A percentile compares a stretch with the other conserved stretches of the same genome.
phyloP scores from a whole-genome alignment of 2,329 filamentous ascomycete species.

The Beauveria varroae region DNA sequence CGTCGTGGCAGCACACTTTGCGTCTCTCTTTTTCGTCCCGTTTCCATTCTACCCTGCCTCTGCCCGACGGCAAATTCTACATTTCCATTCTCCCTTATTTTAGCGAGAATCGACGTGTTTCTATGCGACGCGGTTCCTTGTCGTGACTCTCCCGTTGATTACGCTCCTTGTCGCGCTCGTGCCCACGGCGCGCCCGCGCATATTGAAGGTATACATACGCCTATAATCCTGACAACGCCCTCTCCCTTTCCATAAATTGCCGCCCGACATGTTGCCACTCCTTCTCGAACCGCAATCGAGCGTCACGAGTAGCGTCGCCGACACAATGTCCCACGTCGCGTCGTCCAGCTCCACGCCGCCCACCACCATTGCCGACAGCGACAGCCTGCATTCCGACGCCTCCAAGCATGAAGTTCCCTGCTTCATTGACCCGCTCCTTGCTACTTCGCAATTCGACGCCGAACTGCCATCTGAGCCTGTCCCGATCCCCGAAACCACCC shows the following conservation, averaged over 20 bases:
- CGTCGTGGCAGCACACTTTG: neutral
- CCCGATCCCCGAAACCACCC: neutral
- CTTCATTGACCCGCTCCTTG: slow-evolving; percentile 15
- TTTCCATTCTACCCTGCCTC: neutral
- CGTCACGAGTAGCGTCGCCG: slow-evolving; percentile 24
- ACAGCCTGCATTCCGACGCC: slow-evolving; percentile 45
- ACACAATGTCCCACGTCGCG: slow-evolving; percentile 44
- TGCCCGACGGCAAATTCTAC: neutral
- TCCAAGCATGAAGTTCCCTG: slow-evolving; percentile 31
- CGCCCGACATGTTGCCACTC: slow-evolving; percentile 22
- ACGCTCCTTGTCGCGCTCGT: slow-evolving; percentile 6
- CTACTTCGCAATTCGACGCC: slow-evolving; percentile 11
- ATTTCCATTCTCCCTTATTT: neutral
- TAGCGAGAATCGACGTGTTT: neutral
- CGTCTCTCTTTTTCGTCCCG: no score
- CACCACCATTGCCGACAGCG: slow-evolving; percentile 53
- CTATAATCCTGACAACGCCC: neutral
- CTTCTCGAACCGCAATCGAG: slow-evolving; percentile 24
- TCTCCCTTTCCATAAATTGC: neutral
- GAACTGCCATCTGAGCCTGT: slow-evolving; percentile 21
- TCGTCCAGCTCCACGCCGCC: slow-evolving; percentile 57
- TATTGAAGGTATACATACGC: neutral
- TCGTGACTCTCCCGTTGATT: neutral
- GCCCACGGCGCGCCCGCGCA: neutral
- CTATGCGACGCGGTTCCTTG: slow-evolving; percentile 3